Evolutionary conservation across 2,329 filamentous ascomycete genomes (phyloP), one percentile per base, ranked within the genome.

Genomic region (Alternaria sp.): DNA sequence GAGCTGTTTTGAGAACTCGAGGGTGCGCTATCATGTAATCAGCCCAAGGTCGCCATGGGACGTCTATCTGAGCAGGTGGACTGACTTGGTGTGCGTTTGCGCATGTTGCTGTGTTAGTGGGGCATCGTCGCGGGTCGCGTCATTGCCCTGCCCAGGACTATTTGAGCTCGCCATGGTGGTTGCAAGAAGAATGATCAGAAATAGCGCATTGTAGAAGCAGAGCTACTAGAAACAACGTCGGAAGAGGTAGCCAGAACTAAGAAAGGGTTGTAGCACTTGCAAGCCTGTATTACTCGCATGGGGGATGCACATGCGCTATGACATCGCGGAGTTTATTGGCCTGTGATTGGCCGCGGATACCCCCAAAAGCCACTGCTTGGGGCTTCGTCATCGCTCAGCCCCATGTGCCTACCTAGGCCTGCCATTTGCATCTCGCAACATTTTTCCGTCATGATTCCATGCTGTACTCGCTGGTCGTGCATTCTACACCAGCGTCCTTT

Each of bases 131-230:
- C 57, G 62, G 54, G 46, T 61, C 54, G 59, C 65, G 55, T 64
- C 59, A 55, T 65, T 56, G 44, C 49, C 43, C 51, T 55, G 57
- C 38, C 65, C 56, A 57, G 61, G 61, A 52, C 61, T 60, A 8
- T 67, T 63, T n/a, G 70, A 66, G 59, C 59, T 64, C 55, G 68
- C 67, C 69, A 72, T 72, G 41, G 7, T 38, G 42, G 30, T 46
- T 28, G 58, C 42, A 48, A 54, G 24, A 53, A n/a, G 12, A 47
- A 11, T 22, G 46, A 16, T 18, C 34, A 47, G 20, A 46, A 43
- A 47, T 47, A 36, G 54, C 55, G 49, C 47, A 59, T 62, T 22
- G 53, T 53, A 47, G 24, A 18, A 32, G 26, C 20, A 53, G 44
- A 47, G 16, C 7, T 49, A 20, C 11, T 52, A 26, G 32, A 32